Evolutionary conservation across 495 filamentous ascomycete genomes (phyloP).

Genomic region (Physcia stellaris): DNA sequence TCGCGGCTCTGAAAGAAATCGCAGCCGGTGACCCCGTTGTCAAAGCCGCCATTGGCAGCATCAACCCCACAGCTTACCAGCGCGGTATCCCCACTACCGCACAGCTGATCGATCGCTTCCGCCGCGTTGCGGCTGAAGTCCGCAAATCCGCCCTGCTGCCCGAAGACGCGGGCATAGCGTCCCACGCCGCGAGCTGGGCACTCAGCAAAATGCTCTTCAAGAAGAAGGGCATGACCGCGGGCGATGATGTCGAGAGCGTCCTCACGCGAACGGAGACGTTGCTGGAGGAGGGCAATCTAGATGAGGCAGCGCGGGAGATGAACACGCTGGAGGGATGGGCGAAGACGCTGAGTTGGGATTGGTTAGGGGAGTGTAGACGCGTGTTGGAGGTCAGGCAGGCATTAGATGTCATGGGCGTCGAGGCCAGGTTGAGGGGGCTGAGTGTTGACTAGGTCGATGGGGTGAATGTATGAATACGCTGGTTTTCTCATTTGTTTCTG

Average conservation of each 20-base stretch:
- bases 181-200: conserved; percentile 75
- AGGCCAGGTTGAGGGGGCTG: conserved; percentile 7
- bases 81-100: conserved; percentile 69
- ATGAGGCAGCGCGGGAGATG: conserved; percentile 88
- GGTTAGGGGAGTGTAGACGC: conserved; percentile 75
- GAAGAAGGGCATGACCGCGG: conserved; percentile 73
- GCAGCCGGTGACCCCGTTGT: conserved; percentile 70
- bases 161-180: conserved; percentile 84
- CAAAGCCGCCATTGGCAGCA: conserved; percentile 80
- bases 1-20: conserved; percentile 88
- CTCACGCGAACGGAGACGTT: conserved; percentile 75
- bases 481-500: no score
- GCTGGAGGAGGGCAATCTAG: conserved; percentile 83
- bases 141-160: conserved; percentile 85
- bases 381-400: conserved; percentile 92
- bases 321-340: conserved; percentile 86
- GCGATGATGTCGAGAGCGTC: conserved; percentile 90
- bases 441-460: not conserved
- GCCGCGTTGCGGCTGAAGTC: conserved; percentile 83
- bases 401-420: conserved; percentile 54
- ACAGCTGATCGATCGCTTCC: conserved; percentile 89
- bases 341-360: conserved; percentile 82
- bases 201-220: conserved; percentile 88
- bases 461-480: no score
- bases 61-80: conserved; percentile 90